Base-by-base conservation (phyloP, 2,329 filamentous ascomycete genomes). In the Myriosclerotinia duriaeana region DNA sequence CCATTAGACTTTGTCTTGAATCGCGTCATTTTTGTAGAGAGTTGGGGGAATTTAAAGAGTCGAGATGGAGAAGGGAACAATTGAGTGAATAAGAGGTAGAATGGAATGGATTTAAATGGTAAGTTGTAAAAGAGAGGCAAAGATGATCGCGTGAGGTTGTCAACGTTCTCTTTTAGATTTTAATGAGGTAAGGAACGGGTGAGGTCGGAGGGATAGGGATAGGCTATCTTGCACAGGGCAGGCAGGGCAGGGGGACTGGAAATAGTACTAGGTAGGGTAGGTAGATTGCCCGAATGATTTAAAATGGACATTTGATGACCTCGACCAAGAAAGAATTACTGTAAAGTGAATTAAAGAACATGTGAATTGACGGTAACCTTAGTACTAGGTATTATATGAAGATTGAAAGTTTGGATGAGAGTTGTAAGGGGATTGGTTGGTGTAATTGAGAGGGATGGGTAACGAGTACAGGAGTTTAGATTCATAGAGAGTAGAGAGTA, bases 1-100 rank as follows among this genome's bases (percentile, higher is more conserved):
- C 89, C 88, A 78, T 88, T 88, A 82, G 83, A 73, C 66, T 70
- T 76, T 59, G 66, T 72, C 64, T 63, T 70, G n/a, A 72, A 70
- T 52, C 70, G 69, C 52, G 70, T 67, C 62, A 72, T 67, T 67
- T 71, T 71, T 70, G 70, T 70, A 20, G 15, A 54, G 42, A 38
- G 52, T 22, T 3, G 14, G 46, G 52, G 26, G 58, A 40, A 22
- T 44, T 52, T 40, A 64, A 40, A 44, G 14, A 34, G 30, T 34
- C 12, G n/a, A 48, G 38, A 36, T 30, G 30, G 52, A n/a, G 15
- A 52, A 54, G 30, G 20, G 44, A 17, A 30, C 40, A 53, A 55
- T 50, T 36, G 55, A 66, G 65, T 52, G 44, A 6, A 44, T 9
- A 62, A 46, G 38, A 14, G 6, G 22, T 30, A 22, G 53, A 50